Evolutionary conservation across 805 yeast species (phyloP).

Genomic region (Yamadazyma sp.): DNA sequence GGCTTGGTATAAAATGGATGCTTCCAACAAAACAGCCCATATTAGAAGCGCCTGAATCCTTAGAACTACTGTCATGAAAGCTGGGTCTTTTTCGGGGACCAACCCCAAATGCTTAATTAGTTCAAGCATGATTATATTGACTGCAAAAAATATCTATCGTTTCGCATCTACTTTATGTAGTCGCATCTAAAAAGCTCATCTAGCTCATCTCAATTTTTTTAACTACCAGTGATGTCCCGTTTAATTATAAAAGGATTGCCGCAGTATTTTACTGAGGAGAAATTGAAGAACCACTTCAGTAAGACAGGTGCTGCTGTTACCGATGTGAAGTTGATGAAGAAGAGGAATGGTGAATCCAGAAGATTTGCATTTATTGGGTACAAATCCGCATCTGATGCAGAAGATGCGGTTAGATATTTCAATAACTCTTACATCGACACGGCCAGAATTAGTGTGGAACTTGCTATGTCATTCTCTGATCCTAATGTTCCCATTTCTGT

Average conservation of each 20-base stretch:
- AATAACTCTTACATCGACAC: conserved; percentile 82
- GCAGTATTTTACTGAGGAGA: conserved; percentile 69
- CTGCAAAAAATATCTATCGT: conserved; percentile 5
- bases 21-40: conserved; percentile 18
- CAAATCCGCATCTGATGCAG: conserved; percentile 71
- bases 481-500: conserved; percentile 71
- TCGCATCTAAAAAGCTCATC: too few species aligned
- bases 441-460: conserved; percentile 69
- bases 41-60: conserved; percentile 20
- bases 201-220: conserved; percentile 13
- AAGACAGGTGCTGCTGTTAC: conserved; percentile 65
- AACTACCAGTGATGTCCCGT: conserved; percentile 73
- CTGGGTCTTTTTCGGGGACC: conserved; percentile 18
- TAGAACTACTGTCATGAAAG: conserved; percentile 9
- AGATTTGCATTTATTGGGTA: conserved; percentile 93
- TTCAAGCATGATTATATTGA: conserved; percentile 22
- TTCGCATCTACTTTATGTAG: conserved; percentile 2
- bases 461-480: conserved; percentile 86
- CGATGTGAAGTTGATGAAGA: conserved; percentile 83
- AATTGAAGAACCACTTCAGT: conserved; percentile 64
- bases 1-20: conserved; percentile 21
- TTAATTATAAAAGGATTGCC: conserved; percentile 91
- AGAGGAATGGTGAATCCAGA: conserved; percentile 82
- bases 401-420: conserved; percentile 71
- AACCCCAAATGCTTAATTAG: conserved; percentile 34